Percentiles rank a stretch among this genome's conserved stretches.
Evolutionary conservation across 441 rosid genomes (phyloP).

Genomic region (Populus hybrid): DNA sequence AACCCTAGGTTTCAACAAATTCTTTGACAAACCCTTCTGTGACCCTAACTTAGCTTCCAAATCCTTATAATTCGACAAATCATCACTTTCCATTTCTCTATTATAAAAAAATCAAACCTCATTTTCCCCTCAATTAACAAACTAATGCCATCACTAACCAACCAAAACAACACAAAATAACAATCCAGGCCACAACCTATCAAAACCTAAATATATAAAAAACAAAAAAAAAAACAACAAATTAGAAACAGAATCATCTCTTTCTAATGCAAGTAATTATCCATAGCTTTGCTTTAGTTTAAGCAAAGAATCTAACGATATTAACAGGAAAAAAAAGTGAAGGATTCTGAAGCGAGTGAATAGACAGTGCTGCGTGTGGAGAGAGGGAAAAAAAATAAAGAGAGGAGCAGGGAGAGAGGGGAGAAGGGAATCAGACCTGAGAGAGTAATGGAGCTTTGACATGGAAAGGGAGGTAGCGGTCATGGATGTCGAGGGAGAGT

Average conservation of each 20-base stretch:
- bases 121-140: constrained; percentile 22
- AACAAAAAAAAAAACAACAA: background rate
- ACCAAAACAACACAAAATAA: background rate
- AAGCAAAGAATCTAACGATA: background rate
- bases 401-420: background rate
- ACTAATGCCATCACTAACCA: constrained; percentile 2
- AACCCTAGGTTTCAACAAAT: constrained; percentile 32
- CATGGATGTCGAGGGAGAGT: constrained; percentile 23
- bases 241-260: background rate
- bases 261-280: constrained; percentile 9
- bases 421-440: constrained; percentile 14
- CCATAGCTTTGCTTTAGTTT: background rate
- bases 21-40: constrained; percentile 21
- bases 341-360: background rate
- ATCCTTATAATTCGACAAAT: constrained; percentile 23
- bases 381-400: background rate
- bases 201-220: background rate
- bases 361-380: constrained; percentile 17
- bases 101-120: constrained; percentile 30
- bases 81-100: constrained; percentile 38
- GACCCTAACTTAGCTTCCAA: constrained; percentile 39
- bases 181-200: background rate
- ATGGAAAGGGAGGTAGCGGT: constrained; percentile 17
- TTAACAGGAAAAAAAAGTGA: background rate
- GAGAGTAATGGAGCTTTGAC: constrained; percentile 8